A percentile compares a stretch with the other conserved stretches of the same genome.
Conservation (phyloP, 176 grass and related monocot genomes). For the Bromus sterilis region DNA sequence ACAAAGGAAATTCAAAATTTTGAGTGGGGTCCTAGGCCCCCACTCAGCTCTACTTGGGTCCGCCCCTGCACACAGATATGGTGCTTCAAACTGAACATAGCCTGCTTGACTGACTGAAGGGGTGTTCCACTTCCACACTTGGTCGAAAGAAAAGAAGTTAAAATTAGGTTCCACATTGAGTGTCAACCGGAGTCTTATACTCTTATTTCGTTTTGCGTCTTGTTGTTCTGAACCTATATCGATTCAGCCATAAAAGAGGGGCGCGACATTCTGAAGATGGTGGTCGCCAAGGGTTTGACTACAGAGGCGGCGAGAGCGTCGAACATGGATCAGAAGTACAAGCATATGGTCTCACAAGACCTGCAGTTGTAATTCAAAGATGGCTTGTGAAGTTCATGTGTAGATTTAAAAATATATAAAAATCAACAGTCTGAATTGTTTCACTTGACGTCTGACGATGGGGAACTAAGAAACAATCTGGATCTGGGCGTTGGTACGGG, state of each 20-base stretch:
- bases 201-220: neutral
- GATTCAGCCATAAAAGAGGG: constrained; percentile 77
- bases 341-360: constrained; percentile 58
- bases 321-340: constrained; percentile 76
- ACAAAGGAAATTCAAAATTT: too few species aligned
- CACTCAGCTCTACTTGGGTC: too few species aligned
- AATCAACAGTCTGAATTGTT: neutral
- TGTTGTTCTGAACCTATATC: constrained; percentile 46
- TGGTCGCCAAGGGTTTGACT: constrained; percentile 60
- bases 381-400: neutral
- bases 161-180: neutral
- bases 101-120: too few species aligned
- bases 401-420: neutral
- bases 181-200: neutral
- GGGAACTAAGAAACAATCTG: neutral
- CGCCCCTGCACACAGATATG: too few species aligned
- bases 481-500: neutral
- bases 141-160: neutral
- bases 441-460: too few species aligned
- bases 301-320: constrained; percentile 38
- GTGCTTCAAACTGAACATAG: neutral
- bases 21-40: too few species aligned
- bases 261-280: constrained; percentile 54
- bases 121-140: neutral
- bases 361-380: neutral